Evolutionary conservation across 768 basidiomycete species (phyloP).

Genomic region (Boletus rufocinnamomeus): DNA sequence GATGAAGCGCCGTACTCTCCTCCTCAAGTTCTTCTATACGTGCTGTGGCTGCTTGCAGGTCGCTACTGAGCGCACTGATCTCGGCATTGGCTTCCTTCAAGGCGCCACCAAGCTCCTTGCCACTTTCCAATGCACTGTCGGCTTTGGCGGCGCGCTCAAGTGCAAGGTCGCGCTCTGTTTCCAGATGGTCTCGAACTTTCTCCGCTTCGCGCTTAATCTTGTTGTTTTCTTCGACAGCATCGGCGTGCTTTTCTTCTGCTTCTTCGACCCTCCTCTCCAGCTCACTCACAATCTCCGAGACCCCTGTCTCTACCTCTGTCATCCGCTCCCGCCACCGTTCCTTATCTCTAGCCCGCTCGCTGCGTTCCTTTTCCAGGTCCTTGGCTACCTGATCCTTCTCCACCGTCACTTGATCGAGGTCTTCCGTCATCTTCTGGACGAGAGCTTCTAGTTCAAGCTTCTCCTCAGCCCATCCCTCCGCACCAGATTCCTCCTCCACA

Average conservation of each 20-base stretch:
- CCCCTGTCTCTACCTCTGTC: slow-evolving; percentile 69
- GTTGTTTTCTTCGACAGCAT: slow-evolving; percentile 42
- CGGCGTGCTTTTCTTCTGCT: slow-evolving; percentile 50
- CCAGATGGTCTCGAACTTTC: slow-evolving; percentile 44
- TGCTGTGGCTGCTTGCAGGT: slow-evolving; percentile 52
- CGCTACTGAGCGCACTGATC: slow-evolving; percentile 53
- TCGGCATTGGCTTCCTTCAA: slow-evolving; percentile 66
- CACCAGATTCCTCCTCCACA: slow-evolving; percentile 62
- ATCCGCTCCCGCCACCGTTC: slow-evolving; percentile 72
- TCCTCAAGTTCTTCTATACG: slow-evolving; percentile 65
- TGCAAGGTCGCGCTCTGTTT: slow-evolving; percentile 56
- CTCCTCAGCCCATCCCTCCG: slow-evolving; percentile 73
- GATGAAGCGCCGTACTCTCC: slow-evolving; percentile 54
- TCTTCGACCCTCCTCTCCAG: slow-evolving; percentile 56
- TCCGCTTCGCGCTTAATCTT: slow-evolving; percentile 47
- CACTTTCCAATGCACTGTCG: slow-evolving; percentile 61
- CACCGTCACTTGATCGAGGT: slow-evolving; percentile 41
- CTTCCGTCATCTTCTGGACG: slow-evolving; percentile 38
- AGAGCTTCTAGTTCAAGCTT: slow-evolving; percentile 56
- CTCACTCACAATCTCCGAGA: slow-evolving; percentile 63
- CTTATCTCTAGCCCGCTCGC: slow-evolving; percentile 63
- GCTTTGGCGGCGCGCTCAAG: slow-evolving; percentile 64
- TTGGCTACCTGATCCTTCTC: slow-evolving; percentile 50
- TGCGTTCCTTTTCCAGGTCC: slow-evolving; percentile 54
- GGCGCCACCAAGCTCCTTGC: slow-evolving; percentile 68